These are phyloP conservation scores for Pichia cactophila DNA, from an alignment of 1,139 yeast species.

Conservation along the genomic window DNA sequence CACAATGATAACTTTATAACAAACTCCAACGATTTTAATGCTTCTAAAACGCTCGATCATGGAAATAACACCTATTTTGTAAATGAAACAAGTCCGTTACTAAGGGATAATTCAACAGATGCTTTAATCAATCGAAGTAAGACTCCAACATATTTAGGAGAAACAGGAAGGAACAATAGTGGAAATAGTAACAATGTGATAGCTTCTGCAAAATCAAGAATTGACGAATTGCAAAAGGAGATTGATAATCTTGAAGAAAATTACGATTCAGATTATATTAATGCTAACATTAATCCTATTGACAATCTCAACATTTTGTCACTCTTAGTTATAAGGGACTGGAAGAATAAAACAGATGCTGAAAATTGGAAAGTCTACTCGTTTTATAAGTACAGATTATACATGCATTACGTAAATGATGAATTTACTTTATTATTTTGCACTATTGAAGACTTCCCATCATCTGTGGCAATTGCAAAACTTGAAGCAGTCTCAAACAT, in stretches of 20 bases:
- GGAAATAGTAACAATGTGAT: background rate
- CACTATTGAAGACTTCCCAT: slow-evolving; percentile 32
- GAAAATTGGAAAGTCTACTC: slow-evolving; percentile 20
- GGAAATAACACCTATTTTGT: background rate
- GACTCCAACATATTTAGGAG: background rate
- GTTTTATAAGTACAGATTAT: slow-evolving; percentile 19
- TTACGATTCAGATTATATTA: slow-evolving; percentile 21
- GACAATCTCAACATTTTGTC: slow-evolving; percentile 41
- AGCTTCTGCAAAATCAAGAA: background rate
- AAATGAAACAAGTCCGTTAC: background rate
- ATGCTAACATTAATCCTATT: slow-evolving; percentile 25
- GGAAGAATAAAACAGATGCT: slow-evolving; percentile 20
- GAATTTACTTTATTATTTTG: slow-evolving; percentile 25
- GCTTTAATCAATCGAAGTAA: background rate
- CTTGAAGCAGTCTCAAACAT: slow-evolving; percentile 31
- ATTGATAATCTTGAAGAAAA: slow-evolving; percentile 15
- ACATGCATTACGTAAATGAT: slow-evolving; percentile 18
- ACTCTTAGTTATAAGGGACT: slow-evolving; percentile 36
- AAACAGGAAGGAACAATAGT: background rate
- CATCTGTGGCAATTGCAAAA: slow-evolving; percentile 39
- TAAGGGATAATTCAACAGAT: background rate
- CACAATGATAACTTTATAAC: slow-evolving; percentile 1
- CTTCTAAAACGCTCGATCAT: background rate
- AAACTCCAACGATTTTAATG: background rate
- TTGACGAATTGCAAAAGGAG: slow-evolving; percentile 10